A percentile compares a stretch with the other conserved stretches of the same genome.
Conservation (phyloP, 1,284 basidiomycete species). For the Ustilago curta region DNA sequence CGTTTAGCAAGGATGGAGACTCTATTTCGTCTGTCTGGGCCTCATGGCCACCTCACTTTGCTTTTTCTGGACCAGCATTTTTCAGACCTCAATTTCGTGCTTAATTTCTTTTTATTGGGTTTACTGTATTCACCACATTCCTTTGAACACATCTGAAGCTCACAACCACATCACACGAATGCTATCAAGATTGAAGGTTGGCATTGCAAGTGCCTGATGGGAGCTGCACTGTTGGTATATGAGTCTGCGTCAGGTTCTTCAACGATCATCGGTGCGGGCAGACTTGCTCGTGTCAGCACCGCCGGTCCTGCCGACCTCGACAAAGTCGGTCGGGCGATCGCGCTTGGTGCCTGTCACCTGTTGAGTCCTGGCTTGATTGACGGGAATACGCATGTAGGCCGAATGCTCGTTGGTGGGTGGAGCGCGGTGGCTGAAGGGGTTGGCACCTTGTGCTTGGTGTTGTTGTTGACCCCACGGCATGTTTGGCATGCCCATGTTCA, state of each 20-base stretch:
- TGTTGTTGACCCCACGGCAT: conserved; percentile 45
- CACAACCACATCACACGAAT: background rate
- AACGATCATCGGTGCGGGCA: conserved; percentile 26
- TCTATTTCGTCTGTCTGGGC: no score
- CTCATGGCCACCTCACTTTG: background rate
- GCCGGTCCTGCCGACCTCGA: conserved; percentile 46
- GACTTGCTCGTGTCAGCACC: conserved; percentile 31
- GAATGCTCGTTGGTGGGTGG: conserved; percentile 46
- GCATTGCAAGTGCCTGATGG: background rate
- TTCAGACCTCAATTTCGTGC: background rate
- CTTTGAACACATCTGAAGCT: background rate
- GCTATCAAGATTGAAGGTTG: background rate
- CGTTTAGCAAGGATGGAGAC: background rate
- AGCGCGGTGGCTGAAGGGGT: conserved; percentile 32
- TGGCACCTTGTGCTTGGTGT: conserved; percentile 27
- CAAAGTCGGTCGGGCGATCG: conserved; percentile 55
- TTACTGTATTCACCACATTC: background rate
- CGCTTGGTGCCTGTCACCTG: conserved; percentile 33
- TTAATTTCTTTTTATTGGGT: background rate
- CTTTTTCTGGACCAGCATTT: conserved; percentile 1
- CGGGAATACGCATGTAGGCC: conserved; percentile 51
- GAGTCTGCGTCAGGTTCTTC: background rate
- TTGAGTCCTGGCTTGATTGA: conserved; percentile 33
- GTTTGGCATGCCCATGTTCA: conserved; percentile 37
- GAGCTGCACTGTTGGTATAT: background rate